Percentiles rank a stretch among this genome's conserved stretches.
phyloP scores from a whole-genome alignment of 352 stramenopile genomes.

The Phytophthora macrochlamydospora region DNA sequence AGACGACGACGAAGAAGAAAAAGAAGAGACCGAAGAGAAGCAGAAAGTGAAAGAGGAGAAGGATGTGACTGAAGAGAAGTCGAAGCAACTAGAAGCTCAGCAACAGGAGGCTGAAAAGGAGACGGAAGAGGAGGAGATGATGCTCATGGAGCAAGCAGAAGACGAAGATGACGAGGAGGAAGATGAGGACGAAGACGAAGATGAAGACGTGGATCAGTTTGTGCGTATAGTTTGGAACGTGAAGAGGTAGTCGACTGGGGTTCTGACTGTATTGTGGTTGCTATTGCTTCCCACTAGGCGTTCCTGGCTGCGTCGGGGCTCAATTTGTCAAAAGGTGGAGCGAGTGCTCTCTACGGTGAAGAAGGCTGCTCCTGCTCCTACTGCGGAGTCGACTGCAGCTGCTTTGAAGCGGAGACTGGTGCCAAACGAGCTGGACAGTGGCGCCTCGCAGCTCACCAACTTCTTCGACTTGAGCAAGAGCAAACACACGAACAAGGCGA shows the following conservation, averaged over 20 bases:
- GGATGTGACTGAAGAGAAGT: constrained; percentile 19
- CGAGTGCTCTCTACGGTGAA: background rate
- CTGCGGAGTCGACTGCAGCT: constrained; percentile 7
- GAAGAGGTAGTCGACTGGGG: too few relatives aligned
- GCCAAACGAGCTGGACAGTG: constrained; percentile 70
- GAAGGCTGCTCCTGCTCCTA: background rate
- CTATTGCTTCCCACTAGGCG: constrained; percentile 24
- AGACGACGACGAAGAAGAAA: constrained; percentile 2
- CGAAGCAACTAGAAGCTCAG: constrained; percentile 45
- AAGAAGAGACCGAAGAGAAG: constrained; percentile 26
- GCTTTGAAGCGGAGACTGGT: constrained; percentile 40
- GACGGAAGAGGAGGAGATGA: constrained; percentile 13
- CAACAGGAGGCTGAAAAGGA: constrained; percentile 40
- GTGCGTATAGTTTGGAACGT: constrained; percentile 29
- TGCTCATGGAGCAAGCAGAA: background rate
- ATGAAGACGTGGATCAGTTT: constrained; percentile 58
- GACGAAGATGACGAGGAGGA: constrained; percentile 25
- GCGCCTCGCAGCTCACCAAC: constrained; percentile 47
- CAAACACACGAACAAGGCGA: constrained; percentile 20
- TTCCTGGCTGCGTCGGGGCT: constrained; percentile 53
- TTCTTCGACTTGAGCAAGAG: constrained; percentile 40
- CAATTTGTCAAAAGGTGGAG: constrained; percentile 34
- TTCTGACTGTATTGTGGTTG: constrained; percentile 7
- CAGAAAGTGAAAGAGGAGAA: constrained; percentile 55
- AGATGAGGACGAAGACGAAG: constrained; percentile 30